Conservation (phyloP, 805 yeast species). For the Metschnikowia koreensis region DNA sequence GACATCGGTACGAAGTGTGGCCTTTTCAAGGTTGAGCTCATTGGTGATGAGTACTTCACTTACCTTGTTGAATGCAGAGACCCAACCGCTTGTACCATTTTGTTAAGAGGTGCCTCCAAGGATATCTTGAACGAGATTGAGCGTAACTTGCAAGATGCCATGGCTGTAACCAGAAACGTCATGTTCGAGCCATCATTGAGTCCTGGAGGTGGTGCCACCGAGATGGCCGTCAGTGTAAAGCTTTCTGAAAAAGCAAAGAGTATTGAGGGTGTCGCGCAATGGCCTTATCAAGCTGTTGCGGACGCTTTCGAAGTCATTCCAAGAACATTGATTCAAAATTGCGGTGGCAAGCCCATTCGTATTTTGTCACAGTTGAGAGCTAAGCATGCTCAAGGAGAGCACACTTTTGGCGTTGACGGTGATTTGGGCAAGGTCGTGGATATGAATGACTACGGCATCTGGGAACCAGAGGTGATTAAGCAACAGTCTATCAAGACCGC, state of each 20-base stretch:
- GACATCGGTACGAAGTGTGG: conserved; percentile 92
- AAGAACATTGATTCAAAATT: conserved; percentile 93
- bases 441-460: conserved; percentile 92
- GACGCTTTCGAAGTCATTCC: conserved; percentile 99
- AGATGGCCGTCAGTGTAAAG: conserved; percentile 93
- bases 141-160: conserved; percentile 95
- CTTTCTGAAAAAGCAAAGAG: conserved; percentile 87
- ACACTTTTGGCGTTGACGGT: conserved; percentile 91
- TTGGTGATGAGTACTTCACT: conserved; percentile 96
- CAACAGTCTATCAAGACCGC: conserved; percentile 98
- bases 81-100: conserved; percentile 90
- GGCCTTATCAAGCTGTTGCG: conserved; percentile 99
- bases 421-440: conserved; percentile 91
- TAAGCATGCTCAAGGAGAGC: conserved; percentile 87
- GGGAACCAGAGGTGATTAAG: conserved; percentile 99
- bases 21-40: conserved; percentile 84
- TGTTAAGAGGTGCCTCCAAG: conserved; percentile 94
- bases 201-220: conserved; percentile 99
- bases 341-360: conserved; percentile 96
- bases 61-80: conserved; percentile 74
- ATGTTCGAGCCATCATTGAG: conserved; percentile 90
- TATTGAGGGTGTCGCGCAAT: conserved; percentile 92
- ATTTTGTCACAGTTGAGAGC: conserved; percentile 89
- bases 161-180: conserved; percentile 96
- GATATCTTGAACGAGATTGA: conserved; percentile 95